Percentiles rank a stretch among this genome's conserved stretches.
phyloP scores from a whole-genome alignment of 83 land plant species.

The Diphasiastrum complanatum region DNA sequence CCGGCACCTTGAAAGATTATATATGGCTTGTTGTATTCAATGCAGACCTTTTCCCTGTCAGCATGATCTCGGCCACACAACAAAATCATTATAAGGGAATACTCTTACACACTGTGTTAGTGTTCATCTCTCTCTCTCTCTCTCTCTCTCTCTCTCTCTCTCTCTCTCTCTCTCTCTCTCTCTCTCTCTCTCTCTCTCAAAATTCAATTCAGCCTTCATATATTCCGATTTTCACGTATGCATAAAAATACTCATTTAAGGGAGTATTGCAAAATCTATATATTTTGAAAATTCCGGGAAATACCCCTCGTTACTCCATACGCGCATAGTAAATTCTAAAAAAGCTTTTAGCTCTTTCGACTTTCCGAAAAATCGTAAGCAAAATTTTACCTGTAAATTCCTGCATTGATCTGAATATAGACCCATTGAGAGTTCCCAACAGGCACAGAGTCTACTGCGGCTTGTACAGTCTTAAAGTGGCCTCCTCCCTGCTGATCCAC shows the following conservation, averaged over 20 bases:
- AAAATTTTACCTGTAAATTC: slow-evolving; percentile 18
- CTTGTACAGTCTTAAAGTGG: slow-evolving; percentile 16
- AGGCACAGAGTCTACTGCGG: slow-evolving; percentile 17
- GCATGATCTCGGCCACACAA: neutral
- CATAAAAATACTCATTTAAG: neutral
- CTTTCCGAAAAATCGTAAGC: neutral
- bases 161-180: too few species aligned
- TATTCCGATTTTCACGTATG: too few species aligned
- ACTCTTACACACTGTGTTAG: neutral
- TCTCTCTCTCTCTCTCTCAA: too few species aligned
- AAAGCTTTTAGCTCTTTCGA: neutral
- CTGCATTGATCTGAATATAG: slow-evolving; percentile 19
- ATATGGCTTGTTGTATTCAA: slow-evolving; percentile 22
- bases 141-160: too few species aligned
- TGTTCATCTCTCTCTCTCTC: too few species aligned
- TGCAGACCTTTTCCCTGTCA: slow-evolving; percentile 23
- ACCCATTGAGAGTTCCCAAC: slow-evolving; percentile 17
- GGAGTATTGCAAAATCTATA: neutral
- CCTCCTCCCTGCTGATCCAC: slow-evolving; percentile 12
- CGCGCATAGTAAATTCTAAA: too few species aligned
- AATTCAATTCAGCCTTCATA: too few species aligned
- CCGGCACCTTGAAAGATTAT: slow-evolving; percentile 28
- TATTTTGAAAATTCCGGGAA: too few species aligned
- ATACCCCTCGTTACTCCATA: too few species aligned
- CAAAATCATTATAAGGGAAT: neutral